Conservation (phyloP, 257 asterid species). For the Misopates orontium region DNA sequence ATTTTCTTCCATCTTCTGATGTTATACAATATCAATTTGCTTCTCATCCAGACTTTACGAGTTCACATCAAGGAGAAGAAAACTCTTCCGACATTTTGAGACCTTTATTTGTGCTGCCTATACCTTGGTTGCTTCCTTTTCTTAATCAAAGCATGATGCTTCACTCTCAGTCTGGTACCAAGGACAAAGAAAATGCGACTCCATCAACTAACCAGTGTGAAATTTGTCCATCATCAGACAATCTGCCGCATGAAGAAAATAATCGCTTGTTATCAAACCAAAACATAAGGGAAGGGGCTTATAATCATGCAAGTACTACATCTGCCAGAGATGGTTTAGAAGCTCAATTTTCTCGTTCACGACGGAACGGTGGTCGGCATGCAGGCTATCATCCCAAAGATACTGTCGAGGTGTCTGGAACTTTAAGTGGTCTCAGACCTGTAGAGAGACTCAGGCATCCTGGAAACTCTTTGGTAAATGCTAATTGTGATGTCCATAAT, state of each 20-base stretch:
- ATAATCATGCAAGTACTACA: neutral
- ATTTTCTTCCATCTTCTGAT: conserved; percentile 33
- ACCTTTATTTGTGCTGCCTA: conserved; percentile 39
- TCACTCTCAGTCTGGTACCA: conserved; percentile 19
- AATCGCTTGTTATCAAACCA: conserved; percentile 17
- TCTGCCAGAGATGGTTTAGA: neutral
- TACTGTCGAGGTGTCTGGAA: neutral
- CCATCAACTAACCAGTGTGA: conserved; percentile 18
- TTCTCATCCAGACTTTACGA: conserved; percentile 13
- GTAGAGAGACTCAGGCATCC: neutral
- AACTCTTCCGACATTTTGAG: conserved; percentile 18
- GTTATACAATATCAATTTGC: conserved; percentile 22
- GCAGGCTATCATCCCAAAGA: neutral
- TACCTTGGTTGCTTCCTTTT: conserved; percentile 45
- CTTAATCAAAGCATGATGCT: conserved; percentile 8
- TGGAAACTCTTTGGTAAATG: neutral
- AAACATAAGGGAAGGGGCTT: conserved; percentile 9
- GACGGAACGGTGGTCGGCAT: neutral
- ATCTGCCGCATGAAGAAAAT: conserved; percentile 7
- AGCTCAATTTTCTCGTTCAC: conserved; percentile 11
- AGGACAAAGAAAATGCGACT: conserved; percentile 4
- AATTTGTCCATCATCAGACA: conserved; percentile 17
- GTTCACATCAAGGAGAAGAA: conserved; percentile 3
- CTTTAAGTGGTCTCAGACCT: conserved; percentile 7
- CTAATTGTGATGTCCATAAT: neutral